Percentiles rank a stretch among this genome's conserved stretches.
Evolutionary conservation across 2,329 filamentous ascomycete species (phyloP).

Genomic region (Fusarium nygamai): DNA sequence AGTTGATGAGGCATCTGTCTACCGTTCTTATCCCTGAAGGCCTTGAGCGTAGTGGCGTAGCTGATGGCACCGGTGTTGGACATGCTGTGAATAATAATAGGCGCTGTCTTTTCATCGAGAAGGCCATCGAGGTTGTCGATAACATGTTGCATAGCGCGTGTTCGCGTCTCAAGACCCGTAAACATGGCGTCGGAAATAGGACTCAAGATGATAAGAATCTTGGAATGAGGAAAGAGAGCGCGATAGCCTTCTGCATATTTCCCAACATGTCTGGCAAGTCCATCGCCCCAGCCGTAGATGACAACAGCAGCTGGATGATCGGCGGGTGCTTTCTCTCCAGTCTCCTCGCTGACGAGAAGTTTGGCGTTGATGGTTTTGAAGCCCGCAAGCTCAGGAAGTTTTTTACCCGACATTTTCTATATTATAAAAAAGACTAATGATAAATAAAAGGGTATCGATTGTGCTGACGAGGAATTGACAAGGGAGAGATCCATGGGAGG

Average conservation of each 20-base stretch:
- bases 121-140: constrained; percentile 46
- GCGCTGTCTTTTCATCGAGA: constrained; percentile 36
- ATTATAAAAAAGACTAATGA: background rate
- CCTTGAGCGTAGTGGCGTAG: constrained; percentile 59
- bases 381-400: constrained; percentile 44
- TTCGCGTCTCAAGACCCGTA: constrained; percentile 54
- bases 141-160: constrained; percentile 57
- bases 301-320: constrained; percentile 58
- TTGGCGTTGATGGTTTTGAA: constrained; percentile 60
- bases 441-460: background rate
- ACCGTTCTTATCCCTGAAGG: constrained; percentile 52
- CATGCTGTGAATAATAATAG: constrained; percentile 63
- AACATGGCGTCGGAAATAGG: constrained; percentile 59
- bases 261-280: constrained; percentile 61
- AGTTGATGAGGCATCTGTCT: constrained; percentile 58
- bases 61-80: constrained; percentile 68
- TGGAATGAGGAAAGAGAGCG: constrained; percentile 59
- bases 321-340: constrained; percentile 27
- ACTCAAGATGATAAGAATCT: constrained; percentile 62
- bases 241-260: constrained; percentile 66
- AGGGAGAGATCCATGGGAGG: background rate
- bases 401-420: constrained; percentile 31
- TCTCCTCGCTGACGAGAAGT: constrained; percentile 55
- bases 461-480: background rate
- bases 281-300: constrained; percentile 69